phyloP scores from a whole-genome alignment of 2,329 filamentous ascomycete species.

The Verticillium klebahnii region DNA sequence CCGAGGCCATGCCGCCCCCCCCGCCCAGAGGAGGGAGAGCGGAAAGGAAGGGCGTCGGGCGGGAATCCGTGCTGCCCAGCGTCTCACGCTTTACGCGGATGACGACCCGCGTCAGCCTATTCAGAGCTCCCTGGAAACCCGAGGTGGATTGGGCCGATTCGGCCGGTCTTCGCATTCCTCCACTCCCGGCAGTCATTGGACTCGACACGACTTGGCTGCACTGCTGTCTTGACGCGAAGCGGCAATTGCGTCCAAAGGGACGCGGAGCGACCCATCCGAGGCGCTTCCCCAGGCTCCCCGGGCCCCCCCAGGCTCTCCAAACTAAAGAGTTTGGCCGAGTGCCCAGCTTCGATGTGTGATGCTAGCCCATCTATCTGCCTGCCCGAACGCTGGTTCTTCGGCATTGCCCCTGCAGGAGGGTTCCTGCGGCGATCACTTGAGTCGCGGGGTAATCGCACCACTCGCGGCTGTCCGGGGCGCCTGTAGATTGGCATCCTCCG shows the following conservation, averaged over 20 bases:
- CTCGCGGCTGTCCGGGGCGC: background rate
- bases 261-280: background rate
- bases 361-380: background rate
- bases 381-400: background rate
- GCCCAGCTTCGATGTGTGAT: background rate
- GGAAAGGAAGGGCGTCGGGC: background rate
- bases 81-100: background rate
- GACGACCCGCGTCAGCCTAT: background rate
- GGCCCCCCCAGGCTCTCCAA: background rate
- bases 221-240: background rate
- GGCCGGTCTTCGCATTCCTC: constrained; percentile 2
- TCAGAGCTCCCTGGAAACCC: background rate
- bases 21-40: background rate
- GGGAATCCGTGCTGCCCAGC: background rate
- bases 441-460: background rate
- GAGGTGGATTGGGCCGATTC: constrained; percentile 1
- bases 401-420: background rate
- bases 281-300: background rate
- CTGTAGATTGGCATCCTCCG: background rate
- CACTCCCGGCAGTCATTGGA: background rate
- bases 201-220: background rate
- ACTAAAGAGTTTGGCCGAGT: background rate
- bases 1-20: background rate
- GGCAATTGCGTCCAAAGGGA: background rate
- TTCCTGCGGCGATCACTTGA: background rate